Evolutionary conservation across 345 rosid species (phyloP), one percentile per base, ranked within the genome.

Genomic region (Aegle marmelos): DNA sequence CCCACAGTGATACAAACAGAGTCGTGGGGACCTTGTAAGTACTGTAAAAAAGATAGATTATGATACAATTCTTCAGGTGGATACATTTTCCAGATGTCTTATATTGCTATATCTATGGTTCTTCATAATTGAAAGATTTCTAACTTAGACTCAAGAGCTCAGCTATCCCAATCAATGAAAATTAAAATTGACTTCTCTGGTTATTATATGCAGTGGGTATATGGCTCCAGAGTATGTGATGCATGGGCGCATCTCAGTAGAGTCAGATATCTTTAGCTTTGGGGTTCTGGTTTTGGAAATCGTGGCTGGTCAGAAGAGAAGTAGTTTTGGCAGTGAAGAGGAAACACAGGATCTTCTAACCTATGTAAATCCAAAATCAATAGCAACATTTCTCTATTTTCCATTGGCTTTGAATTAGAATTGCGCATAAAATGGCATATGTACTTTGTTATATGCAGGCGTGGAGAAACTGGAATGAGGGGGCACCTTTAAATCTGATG

Each of bases 11-110:
- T 36, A 83, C 89, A 0, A 86, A 59, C 2, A 81, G 75, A 81
- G 79, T 86, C 4, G 85, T 78, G 19, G 91, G 91, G 21, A 88
- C 89, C 3, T 81, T 78, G 89, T 88, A 84, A 78, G 87, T 70
- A 33, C 3, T 3, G n/a, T 2, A 69, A n/a, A 2, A 16, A 17
- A 14, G 28, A 24, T 17, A 21, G 7, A 5, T 50, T 50, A 45
- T 17, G 17, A 50, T 22, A 14, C 56, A 14, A 50, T 50, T 4
- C 56, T 17, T 5, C 22, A 1, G 22, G 22, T 3, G 21, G 30
- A 4, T 9, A 45, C 41, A 59, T 16, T 14, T 11, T 25, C 17
- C 30, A 11, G 5, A 9, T 67, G 9, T n/a, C 10, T 1, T 50
- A 50, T n/a, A 61, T 28, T 28, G 14, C 33, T 11, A 14, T 34